These are phyloP conservation scores for Cyathus striatus DNA, from an alignment of 768 basidiomycete species.

Conservation along the genomic window DNA sequence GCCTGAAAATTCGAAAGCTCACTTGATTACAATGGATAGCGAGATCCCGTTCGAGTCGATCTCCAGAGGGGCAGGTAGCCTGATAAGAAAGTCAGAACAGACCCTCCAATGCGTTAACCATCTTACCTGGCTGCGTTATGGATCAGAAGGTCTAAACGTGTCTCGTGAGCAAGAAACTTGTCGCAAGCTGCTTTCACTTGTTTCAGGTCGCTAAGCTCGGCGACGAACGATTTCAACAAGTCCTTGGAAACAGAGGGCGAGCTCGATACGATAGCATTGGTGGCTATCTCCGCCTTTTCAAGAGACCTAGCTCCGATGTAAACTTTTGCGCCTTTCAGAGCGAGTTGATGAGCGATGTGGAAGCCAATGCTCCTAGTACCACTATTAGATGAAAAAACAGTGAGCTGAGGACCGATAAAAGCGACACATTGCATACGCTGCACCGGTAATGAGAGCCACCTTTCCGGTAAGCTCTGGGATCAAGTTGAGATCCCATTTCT, in stretches of 20 bases:
- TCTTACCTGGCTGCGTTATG: background rate
- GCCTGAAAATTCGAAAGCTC: background rate
- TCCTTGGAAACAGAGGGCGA: background rate
- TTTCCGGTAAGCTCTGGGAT: background rate
- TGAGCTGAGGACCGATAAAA: too few relatives aligned
- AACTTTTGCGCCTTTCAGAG: background rate
- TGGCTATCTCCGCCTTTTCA: background rate
- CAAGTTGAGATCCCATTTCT: background rate
- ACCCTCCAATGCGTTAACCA: background rate
- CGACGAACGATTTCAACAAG: background rate
- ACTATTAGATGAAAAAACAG: background rate
- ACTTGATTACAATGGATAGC: background rate
- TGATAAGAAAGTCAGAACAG: background rate
- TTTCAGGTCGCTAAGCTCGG: background rate
- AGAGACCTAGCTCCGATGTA: background rate
- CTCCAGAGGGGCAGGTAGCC: background rate
- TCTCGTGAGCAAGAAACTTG: background rate
- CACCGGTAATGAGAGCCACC: background rate
- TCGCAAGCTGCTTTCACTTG: background rate
- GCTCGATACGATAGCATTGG: background rate
- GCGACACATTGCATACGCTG: background rate
- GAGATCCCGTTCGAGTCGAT: background rate
- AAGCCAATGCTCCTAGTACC: background rate
- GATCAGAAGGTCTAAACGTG: background rate
- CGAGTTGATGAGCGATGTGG: background rate